Evolutionary conservation across 805 yeast genomes (phyloP).

Genomic region (Komagataella mondaviorum): DNA sequence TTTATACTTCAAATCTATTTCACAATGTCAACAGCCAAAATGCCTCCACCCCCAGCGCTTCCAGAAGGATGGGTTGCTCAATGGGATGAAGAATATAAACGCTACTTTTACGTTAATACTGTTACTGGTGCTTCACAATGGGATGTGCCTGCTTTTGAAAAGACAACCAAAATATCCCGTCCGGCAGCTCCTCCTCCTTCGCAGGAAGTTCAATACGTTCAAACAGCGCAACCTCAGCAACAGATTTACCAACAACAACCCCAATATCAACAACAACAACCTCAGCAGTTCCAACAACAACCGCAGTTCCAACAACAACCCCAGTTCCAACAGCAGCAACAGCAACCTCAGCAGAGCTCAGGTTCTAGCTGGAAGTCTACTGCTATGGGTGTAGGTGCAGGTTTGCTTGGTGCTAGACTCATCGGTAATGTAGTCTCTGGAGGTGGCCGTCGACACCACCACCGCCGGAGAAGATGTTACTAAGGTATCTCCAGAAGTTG

Average conservation of each 20-base stretch:
- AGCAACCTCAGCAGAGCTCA: conserved; percentile 1
- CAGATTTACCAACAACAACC: not conserved
- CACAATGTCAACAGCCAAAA: not conserved
- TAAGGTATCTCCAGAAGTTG: not conserved
- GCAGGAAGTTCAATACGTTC: not conserved
- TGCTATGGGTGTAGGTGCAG: conserved; percentile 1
- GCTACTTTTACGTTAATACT: not conserved
- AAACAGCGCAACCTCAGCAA: not conserved
- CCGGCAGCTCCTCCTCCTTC: conserved; percentile 14
- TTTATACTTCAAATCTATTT: not conserved
- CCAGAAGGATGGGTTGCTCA: conserved; percentile 1
- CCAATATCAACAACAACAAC: conserved; percentile 1
- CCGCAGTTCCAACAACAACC: conserved; percentile 2
- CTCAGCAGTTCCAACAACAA: conserved; percentile 2
- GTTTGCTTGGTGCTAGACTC: conserved; percentile 3
- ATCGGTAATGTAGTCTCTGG: not conserved
- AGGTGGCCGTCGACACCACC: not conserved
- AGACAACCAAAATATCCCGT: not conserved
- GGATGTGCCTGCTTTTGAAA: not conserved
- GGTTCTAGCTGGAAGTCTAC: not conserved
- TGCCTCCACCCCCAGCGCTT: not conserved
- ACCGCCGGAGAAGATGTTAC: not conserved
- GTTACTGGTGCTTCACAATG: not conserved
- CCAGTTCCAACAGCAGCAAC: conserved; percentile 2
- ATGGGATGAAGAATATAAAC: conserved; percentile 1